Evolutionary conservation across 1,284 basidiomycete species (phyloP).

Genomic region (Ustilago curta): DNA sequence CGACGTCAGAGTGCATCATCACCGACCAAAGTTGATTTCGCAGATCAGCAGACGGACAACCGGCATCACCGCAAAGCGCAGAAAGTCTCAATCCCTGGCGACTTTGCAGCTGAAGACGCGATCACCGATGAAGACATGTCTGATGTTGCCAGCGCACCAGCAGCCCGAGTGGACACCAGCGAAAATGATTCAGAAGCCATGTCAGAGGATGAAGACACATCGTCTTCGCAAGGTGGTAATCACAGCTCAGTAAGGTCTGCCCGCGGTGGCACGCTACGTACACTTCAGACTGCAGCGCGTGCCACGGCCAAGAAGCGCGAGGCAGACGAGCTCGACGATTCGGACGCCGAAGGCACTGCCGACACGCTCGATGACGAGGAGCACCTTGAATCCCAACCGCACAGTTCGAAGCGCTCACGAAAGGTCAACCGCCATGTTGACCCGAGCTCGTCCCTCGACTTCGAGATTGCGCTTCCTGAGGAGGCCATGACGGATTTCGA

Average conservation of each 20-base stretch:
- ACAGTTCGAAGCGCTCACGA: slow-evolving; percentile 31
- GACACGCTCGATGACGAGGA: slow-evolving; percentile 22
- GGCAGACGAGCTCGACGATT: slow-evolving; percentile 34
- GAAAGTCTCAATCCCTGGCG: slow-evolving; percentile 21
- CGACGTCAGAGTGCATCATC: slow-evolving; percentile 23
- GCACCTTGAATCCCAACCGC: slow-evolving; percentile 8
- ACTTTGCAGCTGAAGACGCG: slow-evolving; percentile 9
- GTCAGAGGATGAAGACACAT: slow-evolving; percentile 24
- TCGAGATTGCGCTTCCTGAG: slow-evolving; percentile 31
- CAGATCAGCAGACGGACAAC: background rate
- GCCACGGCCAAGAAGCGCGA: slow-evolving; percentile 46
- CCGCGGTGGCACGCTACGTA: background rate
- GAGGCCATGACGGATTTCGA: slow-evolving; percentile 43
- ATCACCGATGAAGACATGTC: slow-evolving; percentile 33
- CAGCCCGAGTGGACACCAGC: background rate
- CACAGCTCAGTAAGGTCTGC: background rate
- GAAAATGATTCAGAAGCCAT: slow-evolving; percentile 7
- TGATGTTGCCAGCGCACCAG: slow-evolving; percentile 7
- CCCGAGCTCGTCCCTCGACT: slow-evolving; percentile 32
- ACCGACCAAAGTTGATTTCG: slow-evolving; percentile 11
- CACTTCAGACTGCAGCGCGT: slow-evolving; percentile 15
- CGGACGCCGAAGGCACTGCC: slow-evolving; percentile 23
- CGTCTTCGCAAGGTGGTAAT: background rate
- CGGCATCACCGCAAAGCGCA: slow-evolving; percentile 9
- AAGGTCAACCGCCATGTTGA: slow-evolving; percentile 23